These are phyloP conservation scores for Cytospora piceae DNA, from an alignment of 2,329 filamentous ascomycete genomes.

Conservation along the genomic window DNA sequence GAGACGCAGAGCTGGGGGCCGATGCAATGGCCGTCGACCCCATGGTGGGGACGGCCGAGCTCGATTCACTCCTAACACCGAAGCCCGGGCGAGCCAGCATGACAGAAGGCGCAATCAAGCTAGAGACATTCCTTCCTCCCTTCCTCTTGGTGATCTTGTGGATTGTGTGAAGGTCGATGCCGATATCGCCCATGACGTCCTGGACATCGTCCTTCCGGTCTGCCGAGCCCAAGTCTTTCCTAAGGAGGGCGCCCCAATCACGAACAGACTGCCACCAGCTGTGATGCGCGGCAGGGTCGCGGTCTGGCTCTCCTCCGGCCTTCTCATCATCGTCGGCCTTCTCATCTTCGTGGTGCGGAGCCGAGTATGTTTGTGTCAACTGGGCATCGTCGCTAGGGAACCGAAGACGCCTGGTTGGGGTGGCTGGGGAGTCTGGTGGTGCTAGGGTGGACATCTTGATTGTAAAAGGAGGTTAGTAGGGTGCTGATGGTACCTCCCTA, in stretches of 20 bases:
- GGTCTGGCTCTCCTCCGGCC: constrained; percentile 24
- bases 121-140: constrained; percentile 18
- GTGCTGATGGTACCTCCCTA: too few species aligned
- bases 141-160: constrained; percentile 22
- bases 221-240: constrained; percentile 24
- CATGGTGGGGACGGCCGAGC: constrained; percentile 5
- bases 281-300: constrained; percentile 20
- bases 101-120: constrained; percentile 19
- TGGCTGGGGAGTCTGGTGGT: neutral
- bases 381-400: constrained; percentile 18
- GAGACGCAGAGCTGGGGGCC: neutral
- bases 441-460: neutral
- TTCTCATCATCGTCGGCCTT: neutral
- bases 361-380: constrained; percentile 15
- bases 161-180: constrained; percentile 28
- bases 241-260: constrained; percentile 12
- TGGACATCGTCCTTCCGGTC: constrained; percentile 25
- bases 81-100: constrained; percentile 29
- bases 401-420: constrained; percentile 4
- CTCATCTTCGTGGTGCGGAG: constrained; percentile 8
- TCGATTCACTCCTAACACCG: constrained; percentile 17
- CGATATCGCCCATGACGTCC: constrained; percentile 28
- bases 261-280: constrained; percentile 27
- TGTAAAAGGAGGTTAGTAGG: neutral
- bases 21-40: neutral